Conservation (phyloP, 129 eudicot genomes). For the Flaveria linearis region DNA sequence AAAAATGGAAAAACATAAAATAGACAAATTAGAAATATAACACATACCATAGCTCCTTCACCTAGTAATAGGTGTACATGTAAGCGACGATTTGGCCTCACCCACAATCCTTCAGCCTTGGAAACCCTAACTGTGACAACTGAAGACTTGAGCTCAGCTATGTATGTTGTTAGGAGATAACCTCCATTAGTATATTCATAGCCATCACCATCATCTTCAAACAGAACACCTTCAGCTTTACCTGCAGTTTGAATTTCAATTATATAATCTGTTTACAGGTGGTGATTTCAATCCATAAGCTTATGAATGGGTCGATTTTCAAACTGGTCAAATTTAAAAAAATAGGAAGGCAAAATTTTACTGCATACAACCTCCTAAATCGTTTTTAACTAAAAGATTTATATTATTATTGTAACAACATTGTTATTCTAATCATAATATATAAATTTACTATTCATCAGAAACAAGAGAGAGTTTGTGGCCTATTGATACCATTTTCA, state of each 20-base stretch:
- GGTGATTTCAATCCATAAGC: not conserved
- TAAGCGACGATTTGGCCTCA: conserved; percentile 76
- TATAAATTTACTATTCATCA: not conserved
- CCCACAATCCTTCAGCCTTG: conserved; percentile 73
- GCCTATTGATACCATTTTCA: conserved; percentile 57
- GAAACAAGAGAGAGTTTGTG: conserved; percentile 5
- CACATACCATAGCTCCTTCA: conserved; percentile 72
- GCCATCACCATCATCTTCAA: conserved; percentile 98
- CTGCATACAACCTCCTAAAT: no score
- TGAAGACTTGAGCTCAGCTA: conserved; percentile 67
- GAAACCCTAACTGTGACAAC: conserved; percentile 58
- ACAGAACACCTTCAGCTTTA: conserved; percentile 84
- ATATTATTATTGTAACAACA: no score
- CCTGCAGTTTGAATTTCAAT: conserved; percentile 46
- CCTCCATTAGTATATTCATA: conserved; percentile 64
- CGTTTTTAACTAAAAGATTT: no score
- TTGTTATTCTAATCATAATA: not conserved
- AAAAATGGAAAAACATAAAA: not conserved
- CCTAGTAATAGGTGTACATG: conserved; percentile 78
- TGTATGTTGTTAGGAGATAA: conserved; percentile 77
- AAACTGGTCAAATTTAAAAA: no score
- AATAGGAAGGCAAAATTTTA: no score
- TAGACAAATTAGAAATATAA: not conserved
- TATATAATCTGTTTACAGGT: not conserved
- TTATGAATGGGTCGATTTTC: not conserved